Base-by-base conservation (phyloP, 495 filamentous ascomycete species). In the Annulohypoxylon maeteangense region DNA sequence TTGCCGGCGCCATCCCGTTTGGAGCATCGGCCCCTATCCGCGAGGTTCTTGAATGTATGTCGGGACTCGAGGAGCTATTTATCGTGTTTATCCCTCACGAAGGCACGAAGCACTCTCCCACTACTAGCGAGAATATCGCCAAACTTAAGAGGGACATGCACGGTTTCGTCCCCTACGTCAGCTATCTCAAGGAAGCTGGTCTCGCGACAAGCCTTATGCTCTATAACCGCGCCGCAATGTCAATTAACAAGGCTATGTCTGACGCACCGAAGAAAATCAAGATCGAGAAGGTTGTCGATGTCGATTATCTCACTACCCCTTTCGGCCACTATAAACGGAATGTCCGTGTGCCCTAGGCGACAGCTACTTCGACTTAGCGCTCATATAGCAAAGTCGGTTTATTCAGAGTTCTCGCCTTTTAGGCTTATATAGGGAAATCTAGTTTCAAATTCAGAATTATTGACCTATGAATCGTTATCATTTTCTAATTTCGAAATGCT, bases 91-190 rank as follows among this genome's bases (percentile, higher is more conserved):
- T 65, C 10, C 70, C 65, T 0, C 42, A 62, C n/a, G 32, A 50
- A 20, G 47, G 23, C 12, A 14, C 29, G 7, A 25, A 11, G 40
- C 6, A 18, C 20, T 8, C 42, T 18, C 23, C 58, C 16, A 5
- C 16, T 4, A 5, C 38, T 4, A 23, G 48, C n/a, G 20, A 29
- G 14, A 7, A 16, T 23, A 45, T 62, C 8, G 23, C 62, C 7
- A 27, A 44, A 14, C 64, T 72, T 32, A 10, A 14, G 7, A 56
- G 65, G 20, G 70, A 67, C 20, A 14, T 20, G 6, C 61, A 65
- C 10, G 70, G 70, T 2, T 72, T 72, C 23, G 70, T 65, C 7
- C 70, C 65, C n/a, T 72, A 68, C 38, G 60, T 65, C 54, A 48
- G 56, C 14, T 72, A 72, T 36, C 65, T 72, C 31, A 54, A 68